phyloP scores from a whole-genome alignment of 2,329 filamentous ascomycete genomes.

The Arthrobotrys pseudoclavata region DNA sequence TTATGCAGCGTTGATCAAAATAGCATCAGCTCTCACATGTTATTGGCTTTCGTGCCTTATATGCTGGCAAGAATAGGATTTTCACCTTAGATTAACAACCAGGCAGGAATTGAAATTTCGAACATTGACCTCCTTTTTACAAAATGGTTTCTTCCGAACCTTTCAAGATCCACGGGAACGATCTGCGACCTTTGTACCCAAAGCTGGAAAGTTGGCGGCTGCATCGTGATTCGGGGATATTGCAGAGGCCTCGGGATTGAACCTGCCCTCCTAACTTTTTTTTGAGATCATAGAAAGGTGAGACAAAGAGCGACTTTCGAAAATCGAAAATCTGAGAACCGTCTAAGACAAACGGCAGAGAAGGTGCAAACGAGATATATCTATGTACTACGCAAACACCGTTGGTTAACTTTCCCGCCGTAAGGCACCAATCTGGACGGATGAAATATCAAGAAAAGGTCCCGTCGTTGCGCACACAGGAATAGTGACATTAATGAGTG shows the following conservation, averaged over 20 bases:
- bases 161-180: slow-evolving; percentile 21
- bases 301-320: slow-evolving; percentile 24
- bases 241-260: neutral
- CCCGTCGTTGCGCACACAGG: slow-evolving; percentile 18
- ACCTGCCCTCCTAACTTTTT: slow-evolving; percentile 22
- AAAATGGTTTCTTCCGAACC: slow-evolving; percentile 4
- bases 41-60: neutral
- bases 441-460: slow-evolving; percentile 13
- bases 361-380: slow-evolving; percentile 19
- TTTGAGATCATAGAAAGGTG: neutral
- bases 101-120: neutral
- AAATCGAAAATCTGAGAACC: slow-evolving; percentile 23
- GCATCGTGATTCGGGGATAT: slow-evolving; percentile 21
- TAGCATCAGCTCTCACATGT: neutral
- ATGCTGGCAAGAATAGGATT: slow-evolving; percentile 1
- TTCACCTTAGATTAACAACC: neutral
- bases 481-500: slow-evolving; percentile 21
- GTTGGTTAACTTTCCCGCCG: slow-evolving; percentile 24
- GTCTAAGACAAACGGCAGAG: slow-evolving; percentile 1
- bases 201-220: slow-evolving; percentile 30
- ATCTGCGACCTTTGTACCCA: slow-evolving; percentile 34
- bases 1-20: slow-evolving; percentile 36
- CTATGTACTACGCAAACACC: slow-evolving; percentile 5
- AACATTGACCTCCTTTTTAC: slow-evolving; percentile 5
- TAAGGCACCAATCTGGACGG: slow-evolving; percentile 44